A percentile compares a stretch with the other conserved stretches of the same genome.
Conservation (phyloP, 129 eudicot genomes). For the Pseudognaphalium luteoalbum region DNA sequence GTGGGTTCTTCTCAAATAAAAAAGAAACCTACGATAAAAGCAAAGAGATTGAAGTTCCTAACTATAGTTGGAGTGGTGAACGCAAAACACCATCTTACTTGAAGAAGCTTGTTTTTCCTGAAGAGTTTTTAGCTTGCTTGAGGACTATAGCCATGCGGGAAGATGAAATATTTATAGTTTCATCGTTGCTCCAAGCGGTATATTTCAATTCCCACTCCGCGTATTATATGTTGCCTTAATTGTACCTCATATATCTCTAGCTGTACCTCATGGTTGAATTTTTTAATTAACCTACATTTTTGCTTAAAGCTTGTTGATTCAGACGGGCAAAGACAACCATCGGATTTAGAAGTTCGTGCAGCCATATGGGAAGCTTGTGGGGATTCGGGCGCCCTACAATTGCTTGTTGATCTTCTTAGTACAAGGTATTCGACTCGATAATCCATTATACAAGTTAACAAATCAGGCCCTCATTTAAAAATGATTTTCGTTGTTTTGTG, state of each 20-base stretch:
- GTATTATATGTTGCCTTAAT: not conserved
- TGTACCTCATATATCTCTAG: constrained; percentile 3
- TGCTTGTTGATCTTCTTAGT: constrained; percentile 87
- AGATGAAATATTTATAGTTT: constrained; percentile 60
- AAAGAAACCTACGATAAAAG: constrained; percentile 37
- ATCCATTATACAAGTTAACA: constrained; percentile 1
- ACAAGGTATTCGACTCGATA: constrained; percentile 48
- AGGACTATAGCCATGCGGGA: constrained; percentile 92
- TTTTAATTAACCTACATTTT: constrained; percentile 17
- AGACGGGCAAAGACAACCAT: constrained; percentile 73
- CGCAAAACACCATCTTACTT: constrained; percentile 79
- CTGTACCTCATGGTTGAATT: not conserved
- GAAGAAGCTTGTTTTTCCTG: constrained; percentile 78
- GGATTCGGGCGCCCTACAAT: constrained; percentile 85
- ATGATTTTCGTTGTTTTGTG: not conserved
- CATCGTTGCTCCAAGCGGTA: constrained; percentile 89
- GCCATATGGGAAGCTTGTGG: constrained; percentile 75
- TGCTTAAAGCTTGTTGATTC: constrained; percentile 64
- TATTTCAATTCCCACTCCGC: not conserved
- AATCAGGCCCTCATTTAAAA: not conserved
- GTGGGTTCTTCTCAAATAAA: constrained; percentile 57
- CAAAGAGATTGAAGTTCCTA: constrained; percentile 35
- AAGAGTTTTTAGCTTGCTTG: constrained; percentile 72
- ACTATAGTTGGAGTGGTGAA: constrained; percentile 85
- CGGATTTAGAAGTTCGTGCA: constrained; percentile 80